phyloP scores from a whole-genome alignment of 768 basidiomycete species.

The Kockovaella imperatae region DNA sequence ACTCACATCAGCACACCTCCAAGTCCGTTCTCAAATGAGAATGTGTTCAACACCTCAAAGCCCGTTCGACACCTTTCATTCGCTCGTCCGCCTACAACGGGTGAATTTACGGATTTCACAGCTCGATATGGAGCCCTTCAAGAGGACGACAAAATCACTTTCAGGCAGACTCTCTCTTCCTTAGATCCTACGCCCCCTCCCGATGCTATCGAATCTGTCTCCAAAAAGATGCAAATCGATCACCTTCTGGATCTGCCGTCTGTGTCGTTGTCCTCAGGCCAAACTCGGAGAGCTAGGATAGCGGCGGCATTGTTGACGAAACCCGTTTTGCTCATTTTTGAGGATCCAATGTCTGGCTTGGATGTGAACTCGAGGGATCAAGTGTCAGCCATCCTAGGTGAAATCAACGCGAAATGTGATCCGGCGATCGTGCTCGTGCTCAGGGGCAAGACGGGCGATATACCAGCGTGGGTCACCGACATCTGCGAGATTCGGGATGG shows the following conservation, averaged over 20 bases:
- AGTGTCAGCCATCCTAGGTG: slow-evolving; percentile 32
- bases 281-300: slow-evolving; percentile 79
- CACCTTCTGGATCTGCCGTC: slow-evolving; percentile 71
- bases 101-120: slow-evolving; percentile 84
- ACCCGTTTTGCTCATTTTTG: slow-evolving; percentile 72
- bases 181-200: slow-evolving; percentile 16
- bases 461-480: slow-evolving; percentile 42
- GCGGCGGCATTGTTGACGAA: slow-evolving; percentile 62
- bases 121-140: slow-evolving; percentile 82
- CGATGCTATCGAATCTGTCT: slow-evolving; percentile 52
- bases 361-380: slow-evolving; percentile 36
- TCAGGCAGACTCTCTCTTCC: slow-evolving; percentile 56
- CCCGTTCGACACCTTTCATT: slow-evolving; percentile 49
- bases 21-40: too few species aligned
- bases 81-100: slow-evolving; percentile 43
- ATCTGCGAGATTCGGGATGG: slow-evolving; percentile 41
- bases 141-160: slow-evolving; percentile 72
- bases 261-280: slow-evolving; percentile 81
- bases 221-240: slow-evolving; percentile 54
- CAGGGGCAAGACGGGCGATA: slow-evolving; percentile 30
- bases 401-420: slow-evolving; percentile 26
- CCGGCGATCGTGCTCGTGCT: slow-evolving; percentile 35
- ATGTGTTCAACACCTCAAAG: slow-evolving; percentile 66
- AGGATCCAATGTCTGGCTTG: slow-evolving; percentile 60
- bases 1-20: slow-evolving; percentile 43